phyloP scores from a whole-genome alignment of 495 filamentous ascomycete species.

The Aspergillus indologenus region DNA sequence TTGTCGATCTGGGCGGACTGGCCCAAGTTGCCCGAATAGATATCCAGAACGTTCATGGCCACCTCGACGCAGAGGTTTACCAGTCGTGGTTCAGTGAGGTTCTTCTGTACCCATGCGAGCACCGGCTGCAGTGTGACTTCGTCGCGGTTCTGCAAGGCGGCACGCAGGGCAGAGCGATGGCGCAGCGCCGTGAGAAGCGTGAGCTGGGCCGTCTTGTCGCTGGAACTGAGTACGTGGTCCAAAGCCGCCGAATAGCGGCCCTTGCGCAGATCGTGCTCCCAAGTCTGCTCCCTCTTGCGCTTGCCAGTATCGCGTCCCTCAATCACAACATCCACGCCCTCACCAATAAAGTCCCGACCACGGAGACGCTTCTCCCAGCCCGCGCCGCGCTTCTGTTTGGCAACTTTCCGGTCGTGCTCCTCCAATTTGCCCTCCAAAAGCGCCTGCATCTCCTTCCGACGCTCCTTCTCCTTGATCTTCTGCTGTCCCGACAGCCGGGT shows the following conservation, averaged over 20 bases:
- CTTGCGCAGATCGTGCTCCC: constrained; percentile 78
- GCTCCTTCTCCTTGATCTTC: constrained; percentile 71
- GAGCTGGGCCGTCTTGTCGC: constrained; percentile 57
- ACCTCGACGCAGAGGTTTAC: constrained; percentile 75
- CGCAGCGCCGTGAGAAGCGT: constrained; percentile 79
- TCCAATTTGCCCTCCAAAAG: constrained; percentile 73
- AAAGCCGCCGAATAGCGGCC: constrained; percentile 74
- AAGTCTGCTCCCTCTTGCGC: constrained; percentile 61
- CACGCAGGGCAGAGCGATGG: constrained; percentile 82
- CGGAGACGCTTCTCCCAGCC: constrained; percentile 67
- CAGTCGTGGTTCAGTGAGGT: constrained; percentile 76
- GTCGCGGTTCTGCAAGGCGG: constrained; percentile 78
- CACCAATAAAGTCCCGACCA: constrained; percentile 78
- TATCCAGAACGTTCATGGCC: constrained; percentile 72
- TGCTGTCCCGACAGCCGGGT: constrained; percentile 82
- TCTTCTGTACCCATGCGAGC: constrained; percentile 74
- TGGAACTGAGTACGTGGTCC: constrained; percentile 66
- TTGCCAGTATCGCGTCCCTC: constrained; percentile 60
- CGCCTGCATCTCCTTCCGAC: constrained; percentile 81
- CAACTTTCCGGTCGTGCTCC: constrained; percentile 62
- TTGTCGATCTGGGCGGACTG: constrained; percentile 69
- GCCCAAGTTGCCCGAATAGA: constrained; percentile 79
- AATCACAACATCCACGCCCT: constrained; percentile 84
- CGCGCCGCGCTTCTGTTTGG: constrained; percentile 61
- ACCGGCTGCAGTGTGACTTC: constrained; percentile 78